Evolutionary conservation across 768 basidiomycete species (phyloP).

Genomic region (Boletus coccyginus): DNA sequence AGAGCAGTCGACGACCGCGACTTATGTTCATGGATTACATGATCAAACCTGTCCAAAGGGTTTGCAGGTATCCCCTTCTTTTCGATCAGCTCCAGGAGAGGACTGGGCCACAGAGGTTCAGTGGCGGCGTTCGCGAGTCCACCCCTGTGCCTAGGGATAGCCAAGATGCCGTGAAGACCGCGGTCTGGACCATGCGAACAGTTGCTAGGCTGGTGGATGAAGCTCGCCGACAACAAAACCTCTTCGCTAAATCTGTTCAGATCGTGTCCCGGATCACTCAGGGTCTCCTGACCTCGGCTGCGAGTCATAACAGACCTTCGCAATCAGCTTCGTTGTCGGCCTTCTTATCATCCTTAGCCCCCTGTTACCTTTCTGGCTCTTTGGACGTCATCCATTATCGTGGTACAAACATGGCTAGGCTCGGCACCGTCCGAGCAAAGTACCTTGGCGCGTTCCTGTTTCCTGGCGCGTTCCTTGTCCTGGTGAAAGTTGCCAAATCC

Average conservation of each 20-base stretch:
- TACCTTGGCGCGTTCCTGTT: slow-evolving; percentile 93
- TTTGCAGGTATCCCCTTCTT: slow-evolving; percentile 93
- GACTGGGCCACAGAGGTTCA: not conserved
- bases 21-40: slow-evolving; percentile 82
- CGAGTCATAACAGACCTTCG: slow-evolving; percentile 27
- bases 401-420: slow-evolving; percentile 39
- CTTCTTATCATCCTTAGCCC: slow-evolving; percentile 76
- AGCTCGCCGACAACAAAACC: slow-evolving; percentile 66
- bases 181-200: slow-evolving; percentile 67
- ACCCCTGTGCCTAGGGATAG: not conserved
- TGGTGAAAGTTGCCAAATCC: slow-evolving; percentile 82
- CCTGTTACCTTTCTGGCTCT: slow-evolving; percentile 78
- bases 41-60: slow-evolving; percentile 95
- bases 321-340: slow-evolving; percentile 43
- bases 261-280: slow-evolving; percentile 65
- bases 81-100: slow-evolving; percentile 61
- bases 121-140: not conserved
- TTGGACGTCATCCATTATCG: slow-evolving; percentile 82
- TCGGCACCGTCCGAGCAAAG: slow-evolving; percentile 65
- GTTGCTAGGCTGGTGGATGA: slow-evolving; percentile 81
- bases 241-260: slow-evolving; percentile 61
- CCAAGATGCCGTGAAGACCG: slow-evolving; percentile 34
- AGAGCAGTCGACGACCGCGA: slow-evolving; percentile 33
- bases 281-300: slow-evolving; percentile 28
- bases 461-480: slow-evolving; percentile 75